Base-by-base conservation (phyloP, 352 stramenopile genomes). In the Phytopythium montanum region DNA sequence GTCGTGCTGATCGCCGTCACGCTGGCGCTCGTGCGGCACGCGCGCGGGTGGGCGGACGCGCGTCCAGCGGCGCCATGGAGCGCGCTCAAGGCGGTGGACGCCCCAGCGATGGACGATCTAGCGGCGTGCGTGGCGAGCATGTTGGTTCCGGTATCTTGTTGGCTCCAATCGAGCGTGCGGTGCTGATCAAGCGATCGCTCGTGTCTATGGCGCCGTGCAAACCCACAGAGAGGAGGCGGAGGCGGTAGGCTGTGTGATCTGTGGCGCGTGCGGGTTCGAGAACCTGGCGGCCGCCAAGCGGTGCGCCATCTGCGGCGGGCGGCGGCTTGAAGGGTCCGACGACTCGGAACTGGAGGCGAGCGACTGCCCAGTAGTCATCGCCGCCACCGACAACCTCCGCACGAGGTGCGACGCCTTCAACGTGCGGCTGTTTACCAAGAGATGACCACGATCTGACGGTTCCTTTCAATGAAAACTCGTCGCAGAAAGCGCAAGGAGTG, bases 241-340 rank as follows among this genome's bases (percentile, higher is more conserved):
- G 10, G 61, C 66, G 26, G 61, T 60, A 31, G 76, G 73, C 34
- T 80, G 70, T 48, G 62, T 67, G 2, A 51, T 54, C 7, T 87
- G 76, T 28, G 36, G 59, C n/a, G 52, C 70, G 34, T 85, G 76
- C 19, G 76, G 69, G 31, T 87, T 87, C 54, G 69, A 76, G 53
- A 85, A 87, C 60, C 83, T 85, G 23, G 69, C 67, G 38, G 2
- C 23, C 61, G 55, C 66, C 64, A 38, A 78, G 75, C 54, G 72
- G n/a, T 87, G 76, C 48, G 73, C 72, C 41, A 21, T 62, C 10
- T 60, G 59, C 38, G 53, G 53, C 33, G 53, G 13, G 2, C 23
- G 51, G 10, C n/a, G n/a, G 21, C 51, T 46, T 3, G 33, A 33
- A 10, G 33, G 23, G 10, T 5, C 3, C 28, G 28, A 25, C 19